Conservation (phyloP, 305 asterid species). For the Fraxinus albicans region DNA sequence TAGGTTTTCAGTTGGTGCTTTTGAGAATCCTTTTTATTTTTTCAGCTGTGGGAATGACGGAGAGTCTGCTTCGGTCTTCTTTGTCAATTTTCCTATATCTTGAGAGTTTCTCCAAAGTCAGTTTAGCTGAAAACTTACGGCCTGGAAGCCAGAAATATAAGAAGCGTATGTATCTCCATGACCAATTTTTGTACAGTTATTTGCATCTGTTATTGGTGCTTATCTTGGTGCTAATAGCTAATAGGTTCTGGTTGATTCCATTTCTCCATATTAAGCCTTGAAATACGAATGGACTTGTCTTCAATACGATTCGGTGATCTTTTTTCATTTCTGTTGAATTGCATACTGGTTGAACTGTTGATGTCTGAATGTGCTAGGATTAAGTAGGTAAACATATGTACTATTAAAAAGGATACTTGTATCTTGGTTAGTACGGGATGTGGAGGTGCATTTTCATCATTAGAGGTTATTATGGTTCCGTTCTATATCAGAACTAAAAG, state of each 20-base stretch:
- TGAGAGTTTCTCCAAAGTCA: not conserved
- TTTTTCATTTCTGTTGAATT: not conserved
- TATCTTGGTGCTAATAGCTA: not conserved
- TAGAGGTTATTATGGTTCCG: not conserved
- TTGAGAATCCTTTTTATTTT: not conserved
- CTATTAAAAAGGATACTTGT: too few species aligned
- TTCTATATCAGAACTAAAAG: not conserved
- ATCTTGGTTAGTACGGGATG: not conserved
- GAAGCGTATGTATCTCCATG: not conserved
- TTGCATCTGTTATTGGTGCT: not conserved
- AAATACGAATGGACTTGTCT: not conserved
- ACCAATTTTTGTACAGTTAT: not conserved
- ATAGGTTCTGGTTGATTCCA: not conserved
- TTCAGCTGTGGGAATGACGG: not conserved
- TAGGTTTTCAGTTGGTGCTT: not conserved
- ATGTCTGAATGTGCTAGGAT: not conserved
- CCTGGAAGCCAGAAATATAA: not conserved
- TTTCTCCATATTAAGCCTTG: not conserved
- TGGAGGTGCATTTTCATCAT: not conserved
- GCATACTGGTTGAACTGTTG: not conserved
- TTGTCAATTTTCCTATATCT: not conserved
- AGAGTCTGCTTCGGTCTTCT: not conserved
- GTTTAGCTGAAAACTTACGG: not conserved
- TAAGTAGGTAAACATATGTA: not conserved
- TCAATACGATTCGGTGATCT: not conserved